Evolutionary conservation across 768 basidiomycete genomes (phyloP), one percentile per base, ranked within the genome.

Genomic region (Boletales sp.): DNA sequence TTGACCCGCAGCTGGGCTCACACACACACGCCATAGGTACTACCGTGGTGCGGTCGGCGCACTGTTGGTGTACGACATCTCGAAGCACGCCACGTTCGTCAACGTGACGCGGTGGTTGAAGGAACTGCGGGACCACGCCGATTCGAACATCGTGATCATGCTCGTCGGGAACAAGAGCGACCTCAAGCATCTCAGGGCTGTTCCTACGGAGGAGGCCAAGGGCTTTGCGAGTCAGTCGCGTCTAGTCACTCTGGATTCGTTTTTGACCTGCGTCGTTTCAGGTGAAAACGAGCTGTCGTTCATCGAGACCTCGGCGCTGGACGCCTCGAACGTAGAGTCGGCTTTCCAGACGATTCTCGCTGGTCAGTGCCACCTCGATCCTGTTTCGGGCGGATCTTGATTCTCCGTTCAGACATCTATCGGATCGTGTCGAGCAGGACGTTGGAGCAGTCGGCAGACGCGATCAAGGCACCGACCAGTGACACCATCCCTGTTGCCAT

Each of bases 231-330:
- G 94, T 92, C 69, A 65, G 67, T 61, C 83, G 79, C 18, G 33
- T 32, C 25, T 15, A 4, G 9, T 10, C 18, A 28, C 4, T 2
- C 8, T 47, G 41, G 42, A 45, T 43, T 47, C 21, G 21, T 47
- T 35, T 44, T n/a, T n/a, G 34, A 53, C 41, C 5, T 30, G 43
- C 49, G 31, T 17, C 38, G 41, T 40, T 45, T 19, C 61, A 92
- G 92, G 88, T 60, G 93, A 95, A 74, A 93, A 94, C 63, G 85
- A 84, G 18, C 71, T 97, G 59, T 90, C 87, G 48, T 95, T 95
- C 79, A 95, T 99, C 58, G 95, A 99, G 78, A 99, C 95, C 53
- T 99, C 95, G 64, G 95, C 95, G 74, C 85, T 98, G 81, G 96
- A 99, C 83, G 92, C 95, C 61, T 94, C 93, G 44, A 96, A 97